These are phyloP conservation scores for Aspergillus baeticus DNA, from an alignment of 495 filamentous ascomycete genomes.

Conservation along the genomic window DNA sequence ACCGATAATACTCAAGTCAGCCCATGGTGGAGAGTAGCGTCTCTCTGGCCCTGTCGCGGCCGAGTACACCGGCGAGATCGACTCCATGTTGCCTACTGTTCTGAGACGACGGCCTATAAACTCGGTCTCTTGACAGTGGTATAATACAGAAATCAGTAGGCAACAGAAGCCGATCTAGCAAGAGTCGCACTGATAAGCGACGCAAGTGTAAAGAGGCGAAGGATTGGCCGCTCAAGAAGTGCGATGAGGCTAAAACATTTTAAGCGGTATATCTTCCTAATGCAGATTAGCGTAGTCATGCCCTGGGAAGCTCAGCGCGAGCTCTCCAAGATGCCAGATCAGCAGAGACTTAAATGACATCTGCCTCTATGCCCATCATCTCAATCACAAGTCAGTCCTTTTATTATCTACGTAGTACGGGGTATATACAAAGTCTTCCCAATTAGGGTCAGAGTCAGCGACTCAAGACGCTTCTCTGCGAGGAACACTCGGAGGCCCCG, in stretches of 20 bases:
- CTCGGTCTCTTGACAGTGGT: not conserved
- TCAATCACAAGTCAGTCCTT: too few relatives aligned
- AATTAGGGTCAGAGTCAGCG: too few relatives aligned
- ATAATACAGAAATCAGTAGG: not conserved
- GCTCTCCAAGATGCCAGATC: too few relatives aligned
- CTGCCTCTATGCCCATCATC: too few relatives aligned
- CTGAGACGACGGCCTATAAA: conserved; percentile 1
- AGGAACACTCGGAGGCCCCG: not conserved
- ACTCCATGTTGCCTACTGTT: conserved; percentile 35
- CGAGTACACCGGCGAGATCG: conserved; percentile 45
- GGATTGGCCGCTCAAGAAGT: not conserved
- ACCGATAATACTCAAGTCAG: conserved; percentile 89
- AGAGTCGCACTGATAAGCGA: conserved; percentile 7
- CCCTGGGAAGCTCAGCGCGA: not conserved
- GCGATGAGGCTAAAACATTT: conserved; percentile 6
- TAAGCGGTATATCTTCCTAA: conserved; percentile 9
- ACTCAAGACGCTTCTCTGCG: not conserved
- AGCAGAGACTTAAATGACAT: too few relatives aligned
- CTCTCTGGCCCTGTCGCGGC: conserved; percentile 42
- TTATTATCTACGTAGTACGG: too few relatives aligned
- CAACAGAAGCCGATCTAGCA: conserved; percentile 2
- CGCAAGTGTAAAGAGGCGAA: not conserved
- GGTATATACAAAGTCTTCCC: too few relatives aligned
- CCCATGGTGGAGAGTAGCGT: conserved; percentile 93
- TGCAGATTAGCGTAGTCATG: not conserved